Evolutionary conservation across 345 rosid genomes (phyloP), one percentile per base, ranked within the genome.

Genomic region (Mercurialis annua): DNA sequence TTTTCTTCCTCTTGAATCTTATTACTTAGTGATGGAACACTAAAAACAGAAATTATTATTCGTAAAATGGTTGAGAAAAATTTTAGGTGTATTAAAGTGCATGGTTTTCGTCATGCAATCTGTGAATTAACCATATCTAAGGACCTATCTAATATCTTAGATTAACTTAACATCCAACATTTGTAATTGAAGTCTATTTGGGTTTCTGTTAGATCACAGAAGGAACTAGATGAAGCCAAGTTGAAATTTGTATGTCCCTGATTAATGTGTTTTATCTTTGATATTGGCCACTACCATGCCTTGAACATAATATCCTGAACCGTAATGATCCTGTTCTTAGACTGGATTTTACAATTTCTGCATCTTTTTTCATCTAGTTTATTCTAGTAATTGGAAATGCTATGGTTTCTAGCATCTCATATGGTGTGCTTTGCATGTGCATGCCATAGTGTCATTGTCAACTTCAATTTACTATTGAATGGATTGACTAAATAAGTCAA

Each of bases 141-240:
- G n/a, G n/a, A n/a, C n/a, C n/a, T n/a, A n/a, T n/a, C n/a, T n/a
- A n/a, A n/a, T n/a, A n/a, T n/a, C n/a, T n/a, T n/a, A n/a, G n/a
- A n/a, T n/a, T n/a, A n/a, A n/a, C 26, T 15, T 56, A 46, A 43
- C 3, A 10, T 4, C 56, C 70, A 10, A 52, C 61, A 44, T 59
- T 49, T 46, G 31, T 48, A 65, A 65, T 78, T 80, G 80, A 83
- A 93, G 97, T 91, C 98, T 42, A 83, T 94, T 76, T 94, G 99
- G 99, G 81, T 86, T 80, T 82, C 86, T 80, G 80, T 76, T 44
- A 75, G 92, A 73, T 81, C 80, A 61, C 92, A 89, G 54, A 91
- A 71, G 85, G 96, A 94, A 67, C 78, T 86, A 56, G 99, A 91
- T 71, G 98, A 94, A 75, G 96, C 91, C 57, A 89, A 86, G 79